Evolutionary conservation across 352 stramenopile genomes (phyloP), one percentile per base, ranked within the genome.

Genomic region (Paralagenidium karlingii): DNA sequence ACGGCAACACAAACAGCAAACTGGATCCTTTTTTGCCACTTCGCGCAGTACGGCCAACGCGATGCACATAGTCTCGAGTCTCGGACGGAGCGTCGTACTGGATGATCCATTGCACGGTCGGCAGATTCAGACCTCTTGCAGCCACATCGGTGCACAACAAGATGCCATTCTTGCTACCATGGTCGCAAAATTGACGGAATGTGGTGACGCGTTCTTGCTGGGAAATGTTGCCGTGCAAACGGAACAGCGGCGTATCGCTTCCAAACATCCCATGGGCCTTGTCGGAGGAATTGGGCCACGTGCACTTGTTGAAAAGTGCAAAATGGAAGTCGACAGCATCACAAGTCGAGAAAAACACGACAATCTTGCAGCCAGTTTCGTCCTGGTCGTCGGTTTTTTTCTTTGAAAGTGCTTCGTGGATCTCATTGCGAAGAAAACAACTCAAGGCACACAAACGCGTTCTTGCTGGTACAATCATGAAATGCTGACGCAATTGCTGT

Each of bases 331-430:
- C 94, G 20, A 98, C 95, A 24, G 85, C 76, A 44, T 98, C 93
- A 55, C 94, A 98, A 8, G 93, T 98, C 7, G 88, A 96, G 58
- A 98, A 79, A 60, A 99, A 99, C 3, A 98, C 87, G 25, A 99
- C 78, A 20, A 96, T 77, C 52, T 90, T 91, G 46, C 60, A 83
- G 11, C 46, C 51, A 18, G 28, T 48, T 9, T 57, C 47, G 28
- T 45, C 55, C 49, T 60, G 58, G 28, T 46, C 62, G n/a, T n/a
- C n/a, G n/a, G n/a, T n/a, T n/a, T n/a, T n/a, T n/a, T n/a, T n/a
- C n/a, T n/a, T n/a, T n/a, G n/a, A n/a, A n/a, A n/a, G n/a, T n/a
- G n/a, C n/a, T n/a, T n/a, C n/a, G n/a, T n/a, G n/a, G 26, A 87
- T 53, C 45, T 89, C 78, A 34, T 82, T 53, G 29, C 70, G 76